A percentile compares a stretch with the other conserved stretches of the same genome.
These are phyloP conservation scores for Fistulifera pelliculosa DNA, from an alignment of 108 stramenopile species.

Conservation along the genomic window DNA sequence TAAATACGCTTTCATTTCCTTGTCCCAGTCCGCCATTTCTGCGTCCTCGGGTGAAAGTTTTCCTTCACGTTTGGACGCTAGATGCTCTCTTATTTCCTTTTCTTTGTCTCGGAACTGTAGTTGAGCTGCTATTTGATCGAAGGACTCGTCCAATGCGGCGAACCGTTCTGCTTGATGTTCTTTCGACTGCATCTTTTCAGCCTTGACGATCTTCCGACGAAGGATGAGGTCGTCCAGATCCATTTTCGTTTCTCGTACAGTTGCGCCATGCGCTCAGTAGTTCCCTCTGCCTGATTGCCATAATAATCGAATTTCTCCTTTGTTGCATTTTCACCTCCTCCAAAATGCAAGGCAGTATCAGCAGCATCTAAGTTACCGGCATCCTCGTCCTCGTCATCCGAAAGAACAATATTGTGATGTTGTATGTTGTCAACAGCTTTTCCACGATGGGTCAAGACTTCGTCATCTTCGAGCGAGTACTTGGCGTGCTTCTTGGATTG, in stretches of 20 bases:
- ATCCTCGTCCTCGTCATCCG: constrained; percentile 74
- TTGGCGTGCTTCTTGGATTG: constrained; percentile 44
- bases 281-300: constrained; percentile 22
- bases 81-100: constrained; percentile 28
- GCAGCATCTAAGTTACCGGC: constrained; percentile 54
- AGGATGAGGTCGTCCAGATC: constrained; percentile 86
- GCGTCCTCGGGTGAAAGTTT: constrained; percentile 45
- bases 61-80: constrained; percentile 31
- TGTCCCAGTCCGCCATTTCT: constrained; percentile 81
- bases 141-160: constrained; percentile 80
- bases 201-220: constrained; percentile 80
- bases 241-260: constrained; percentile 66
- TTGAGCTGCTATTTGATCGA: constrained; percentile 67
- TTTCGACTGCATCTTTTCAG: constrained; percentile 72
- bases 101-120: constrained; percentile 73
- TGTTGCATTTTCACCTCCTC: constrained; percentile 39
- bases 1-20: constrained; percentile 62
- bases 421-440: constrained; percentile 59
- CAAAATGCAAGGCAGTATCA: constrained; percentile 89
- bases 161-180: constrained; percentile 80
- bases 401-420: constrained; percentile 44
- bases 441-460: constrained; percentile 76
- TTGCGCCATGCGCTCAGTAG: constrained; percentile 35
- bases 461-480: constrained; percentile 52
- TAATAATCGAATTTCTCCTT: constrained; percentile 35